Base-by-base conservation (phyloP, 306 rosid genomes). In the Cicer bijugum region DNA sequence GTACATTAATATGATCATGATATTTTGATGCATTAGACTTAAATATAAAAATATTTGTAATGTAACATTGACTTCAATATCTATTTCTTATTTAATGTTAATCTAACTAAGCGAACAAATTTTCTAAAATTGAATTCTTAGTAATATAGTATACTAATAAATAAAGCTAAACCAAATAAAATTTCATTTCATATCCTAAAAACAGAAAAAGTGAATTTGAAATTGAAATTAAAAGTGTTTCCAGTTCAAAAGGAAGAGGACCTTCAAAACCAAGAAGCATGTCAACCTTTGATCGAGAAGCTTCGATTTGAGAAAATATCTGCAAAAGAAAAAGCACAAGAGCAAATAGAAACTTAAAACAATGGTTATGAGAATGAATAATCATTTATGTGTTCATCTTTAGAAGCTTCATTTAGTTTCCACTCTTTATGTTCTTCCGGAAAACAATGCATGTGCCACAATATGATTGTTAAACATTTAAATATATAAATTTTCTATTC, bases 231-330 rank as follows among this genome's bases (percentile, higher is more conserved):
- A 4, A 12, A 43, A 45, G n/a, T 8, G 11, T 9, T 65, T 69
- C 75, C 3, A 69, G 75, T 6, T 69, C 4, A 51, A 69, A 69
- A 2, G 75, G 75, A 69, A 69, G 75, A 9, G 63, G 48, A 0
- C 75, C 75, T 69, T 51, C 5, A 69, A 69, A 69, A 5, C 75
- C 75, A 37, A 63, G 75, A 37, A 69, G 75, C 1, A 1, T 3
- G 10, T 69, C 63, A 6, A 69, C 63, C 35, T 37, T 69, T 45
- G 72, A 67, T 8, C 20, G 11, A 23, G 40, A 46, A 23, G 75
- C 59, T 51, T 69, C 48, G 0, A 69, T 12, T 10, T 51, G 74
- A 69, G 38, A 23, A 37, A 16, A 51, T 12, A 69, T 9, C 9
- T 35, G 74, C 48, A 69, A 14, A 19, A 44, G 2, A 1, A 38